Conservation (phyloP, 2,329 filamentous ascomycete species). For the Neodidymelliopsis sp. region DNA sequence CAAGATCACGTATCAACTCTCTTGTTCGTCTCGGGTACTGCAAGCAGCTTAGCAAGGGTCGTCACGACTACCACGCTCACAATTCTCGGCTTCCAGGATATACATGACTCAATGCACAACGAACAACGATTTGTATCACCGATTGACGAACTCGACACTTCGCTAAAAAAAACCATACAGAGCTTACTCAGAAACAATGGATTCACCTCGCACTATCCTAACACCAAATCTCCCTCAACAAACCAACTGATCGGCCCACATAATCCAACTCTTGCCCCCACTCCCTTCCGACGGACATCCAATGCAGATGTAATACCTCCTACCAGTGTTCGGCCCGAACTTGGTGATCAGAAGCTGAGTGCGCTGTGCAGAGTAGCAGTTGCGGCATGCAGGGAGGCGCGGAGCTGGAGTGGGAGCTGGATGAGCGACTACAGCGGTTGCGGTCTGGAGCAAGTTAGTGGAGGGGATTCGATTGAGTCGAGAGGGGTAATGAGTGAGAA, state of each 20-base stretch:
- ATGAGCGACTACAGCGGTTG: not conserved
- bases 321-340: not conserved
- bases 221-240: not conserved
- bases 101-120: too few relatives aligned
- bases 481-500: not conserved
- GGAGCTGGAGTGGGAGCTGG: not conserved
- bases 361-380: conserved; percentile 11
- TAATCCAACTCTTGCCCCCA: conserved; percentile 7
- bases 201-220: not conserved
- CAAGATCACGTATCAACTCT: too few relatives aligned
- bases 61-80: too few relatives aligned
- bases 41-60: too few relatives aligned
- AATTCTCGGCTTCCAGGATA: too few relatives aligned
- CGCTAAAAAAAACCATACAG: not conserved
- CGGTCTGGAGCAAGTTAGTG: not conserved
- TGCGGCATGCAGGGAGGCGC: conserved; percentile 4
- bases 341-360: conserved; percentile 4
- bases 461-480: not conserved
- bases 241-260: conserved; percentile 13
- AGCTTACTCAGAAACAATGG: not conserved
- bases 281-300: conserved; percentile 4
- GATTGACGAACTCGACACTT: too few relatives aligned
- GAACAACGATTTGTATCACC: too few relatives aligned
- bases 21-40: too few relatives aligned
- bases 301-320: conserved; percentile 10